Evolutionary conservation across 2,329 filamentous ascomycete species (phyloP), one percentile per base, ranked within the genome.

Genomic region (Domatiomyces catenatus): DNA sequence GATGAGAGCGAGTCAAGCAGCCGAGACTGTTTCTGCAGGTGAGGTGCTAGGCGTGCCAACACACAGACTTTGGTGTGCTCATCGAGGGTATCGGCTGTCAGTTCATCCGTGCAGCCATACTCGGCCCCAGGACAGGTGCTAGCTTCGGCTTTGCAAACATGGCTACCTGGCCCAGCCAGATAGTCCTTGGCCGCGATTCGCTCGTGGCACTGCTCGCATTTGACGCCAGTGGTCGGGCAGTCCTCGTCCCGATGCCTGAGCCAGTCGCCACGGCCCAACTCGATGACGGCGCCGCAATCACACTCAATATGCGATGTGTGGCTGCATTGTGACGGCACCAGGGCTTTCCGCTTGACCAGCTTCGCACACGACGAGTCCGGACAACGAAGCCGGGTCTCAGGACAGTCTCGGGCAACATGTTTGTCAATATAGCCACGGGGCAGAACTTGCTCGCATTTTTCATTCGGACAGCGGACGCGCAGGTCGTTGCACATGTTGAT

Each of bases 401-500:
- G 71, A 60, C 79, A 82, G 59, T 81, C 79, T 55, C 75, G 74
- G 60, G 76, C 71, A 48, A 80, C 71, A 60, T 82, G 79, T 52
- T 75, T 70, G 61, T 76, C 71, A 47, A 80, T 68, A 58, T 77
- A 73, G 43, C 73, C 74, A 46, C 79, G 69, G 49, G 77, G 72
- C 46, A 77, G 62, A 24, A 73, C 63, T 56, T 73, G 71, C 42
- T 63, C 60, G 63, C 79, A 82, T 5, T 78, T 79, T 8, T 72
- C 69, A 53, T 75, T 76, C 0, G 78, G 77, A 60, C 79, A 82
- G 53, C 71, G 73, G 50, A 81, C 78, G 17, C 71, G 62, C 42
- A 82, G 69, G 53, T 80, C 79, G 57, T 80, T 75, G 53, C 79
- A 72, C 70, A 82, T 80, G 52, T 76, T 77, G 59, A 71, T 69